Base-by-base conservation (phyloP, 1,139 yeast species). In the Lizanozyma gosingica region DNA sequence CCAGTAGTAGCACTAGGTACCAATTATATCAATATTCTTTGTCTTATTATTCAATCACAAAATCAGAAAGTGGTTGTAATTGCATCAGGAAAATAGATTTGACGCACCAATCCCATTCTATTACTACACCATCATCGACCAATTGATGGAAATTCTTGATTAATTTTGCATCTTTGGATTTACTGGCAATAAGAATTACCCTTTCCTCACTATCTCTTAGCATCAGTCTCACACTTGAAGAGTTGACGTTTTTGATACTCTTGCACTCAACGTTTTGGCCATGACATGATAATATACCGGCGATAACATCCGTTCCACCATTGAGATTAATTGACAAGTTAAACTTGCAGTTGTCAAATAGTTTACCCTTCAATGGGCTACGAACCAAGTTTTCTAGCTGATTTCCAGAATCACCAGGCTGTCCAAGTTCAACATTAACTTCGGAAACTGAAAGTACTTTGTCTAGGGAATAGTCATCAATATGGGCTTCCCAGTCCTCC, bases 31-130 rank as follows among this genome's bases (percentile, higher is more conserved):
- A n/a, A n/a, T n/a, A n/a, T n/a, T n/a, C n/a, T n/a, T n/a, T n/a
- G n/a, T n/a, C n/a, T n/a, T n/a, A 3, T 9, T 15, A 17, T 45
- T 45, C 60, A 33, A 59, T 40, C 39, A 41, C 43, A 43, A 50
- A 67, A 3, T 51, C 46, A 4, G 57, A 56, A 34, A 54, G 55
- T 2, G 51, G 49, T 43, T 61, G 59, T 32, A 67, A 45, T 18
- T 60, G 50, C 65, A 74, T 70, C 35, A 65, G 65, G 55, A 80
- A 80, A 0, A 81, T 76, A 37, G 79, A 67, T 41, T 68, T 61
- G 8, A 80, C 80, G 44, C 83, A 73, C 83, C 84, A 79, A 43
- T 80, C 78, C 87, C 87, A 80, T 45, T 78, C 82, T 8, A 80
- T 68, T 2, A 75, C 63, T 4, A 54, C 52, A 8, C 53, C 60